Evolutionary conservation across 495 filamentous ascomycete species (phyloP).

Genomic region (Darksidea phi): DNA sequence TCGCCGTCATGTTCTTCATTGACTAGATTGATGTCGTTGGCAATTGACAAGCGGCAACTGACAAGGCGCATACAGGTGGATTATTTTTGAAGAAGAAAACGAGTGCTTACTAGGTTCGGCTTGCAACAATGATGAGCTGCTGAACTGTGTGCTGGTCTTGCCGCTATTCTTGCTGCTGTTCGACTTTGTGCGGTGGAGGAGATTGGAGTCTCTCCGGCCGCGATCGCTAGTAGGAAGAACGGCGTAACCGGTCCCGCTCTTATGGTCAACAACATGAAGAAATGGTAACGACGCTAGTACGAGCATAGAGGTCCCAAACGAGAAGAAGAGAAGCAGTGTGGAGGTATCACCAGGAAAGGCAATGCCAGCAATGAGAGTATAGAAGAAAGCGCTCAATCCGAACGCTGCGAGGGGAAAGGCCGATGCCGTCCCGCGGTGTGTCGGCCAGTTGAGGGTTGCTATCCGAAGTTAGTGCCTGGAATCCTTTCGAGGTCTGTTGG

Average conservation of each 20-base stretch:
- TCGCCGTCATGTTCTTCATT: constrained; percentile 37
- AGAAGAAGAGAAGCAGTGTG: constrained; percentile 74
- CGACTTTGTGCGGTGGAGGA: constrained; percentile 63
- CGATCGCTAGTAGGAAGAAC: constrained; percentile 56
- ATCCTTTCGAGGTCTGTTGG: too few species aligned
- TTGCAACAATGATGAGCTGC: constrained; percentile 8
- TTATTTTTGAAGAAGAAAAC: constrained; percentile 6
- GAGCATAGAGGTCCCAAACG: constrained; percentile 74
- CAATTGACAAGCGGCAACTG: constrained; percentile 22
- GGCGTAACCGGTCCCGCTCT: constrained; percentile 54
- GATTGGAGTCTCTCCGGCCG: constrained; percentile 53
- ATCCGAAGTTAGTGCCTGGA: constrained; percentile 44
- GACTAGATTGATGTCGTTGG: constrained; percentile 30
- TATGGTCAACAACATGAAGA: constrained; percentile 69
- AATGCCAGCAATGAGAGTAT: constrained; percentile 71
- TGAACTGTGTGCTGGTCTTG: too few species aligned
- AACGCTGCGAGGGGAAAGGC: constrained; percentile 90
- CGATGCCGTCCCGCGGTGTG: constrained; percentile 88
- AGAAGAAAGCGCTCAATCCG: constrained; percentile 95
- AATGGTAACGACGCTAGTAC: constrained; percentile 76
- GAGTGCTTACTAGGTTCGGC: constrained; percentile 33
- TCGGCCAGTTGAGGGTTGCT: constrained; percentile 90
- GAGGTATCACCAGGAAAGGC: constrained; percentile 83
- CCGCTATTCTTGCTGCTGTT: constrained; percentile 44
- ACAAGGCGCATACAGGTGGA: background rate